Evolutionary conservation across 2,329 filamentous ascomycete genomes (phyloP).

Genomic region (Alternaria sp.): DNA sequence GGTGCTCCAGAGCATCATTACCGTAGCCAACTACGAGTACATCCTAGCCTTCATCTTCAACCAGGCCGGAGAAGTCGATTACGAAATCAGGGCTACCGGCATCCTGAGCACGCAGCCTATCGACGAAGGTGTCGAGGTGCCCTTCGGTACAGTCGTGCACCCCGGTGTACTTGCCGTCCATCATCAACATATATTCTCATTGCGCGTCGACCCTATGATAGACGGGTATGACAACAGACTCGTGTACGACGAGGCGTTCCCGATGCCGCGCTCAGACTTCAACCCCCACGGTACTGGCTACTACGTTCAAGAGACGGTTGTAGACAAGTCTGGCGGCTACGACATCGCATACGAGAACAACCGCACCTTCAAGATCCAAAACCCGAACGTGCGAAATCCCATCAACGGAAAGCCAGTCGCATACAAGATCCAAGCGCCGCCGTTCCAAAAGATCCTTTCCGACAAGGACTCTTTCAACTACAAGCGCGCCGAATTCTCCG

Average conservation of each 20-base stretch:
- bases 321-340: conserved; percentile 58
- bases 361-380: conserved; percentile 59
- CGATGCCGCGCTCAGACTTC: conserved; percentile 63
- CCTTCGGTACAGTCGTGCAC: conserved; percentile 72
- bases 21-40: conserved; percentile 75
- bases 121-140: conserved; percentile 68
- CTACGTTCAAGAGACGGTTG: conserved; percentile 54
- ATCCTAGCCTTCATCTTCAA: conserved; percentile 76
- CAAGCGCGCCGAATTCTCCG: conserved; percentile 65
- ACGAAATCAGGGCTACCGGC: conserved; percentile 73
- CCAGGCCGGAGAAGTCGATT: conserved; percentile 70
- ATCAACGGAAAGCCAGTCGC: conserved; percentile 57
- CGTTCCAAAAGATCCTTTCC: conserved; percentile 59
- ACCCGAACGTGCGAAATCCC: conserved; percentile 52
- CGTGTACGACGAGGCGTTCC: conserved; percentile 61
- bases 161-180: conserved; percentile 72
- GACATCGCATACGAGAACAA: conserved; percentile 55
- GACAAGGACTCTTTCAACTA: conserved; percentile 62
- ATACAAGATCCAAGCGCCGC: conserved; percentile 58
- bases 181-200: conserved; percentile 77
- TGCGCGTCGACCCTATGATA: conserved; percentile 57
- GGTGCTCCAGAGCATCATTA: conserved; percentile 73
- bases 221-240: conserved; percentile 56
- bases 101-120: conserved; percentile 72
- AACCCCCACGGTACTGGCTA: conserved; percentile 65